A percentile compares a stretch with the other conserved stretches of the same genome.
These are phyloP conservation scores for Pythium guiyangense DNA, from an alignment of 352 stramenopile genomes.

Conservation along the genomic window DNA sequence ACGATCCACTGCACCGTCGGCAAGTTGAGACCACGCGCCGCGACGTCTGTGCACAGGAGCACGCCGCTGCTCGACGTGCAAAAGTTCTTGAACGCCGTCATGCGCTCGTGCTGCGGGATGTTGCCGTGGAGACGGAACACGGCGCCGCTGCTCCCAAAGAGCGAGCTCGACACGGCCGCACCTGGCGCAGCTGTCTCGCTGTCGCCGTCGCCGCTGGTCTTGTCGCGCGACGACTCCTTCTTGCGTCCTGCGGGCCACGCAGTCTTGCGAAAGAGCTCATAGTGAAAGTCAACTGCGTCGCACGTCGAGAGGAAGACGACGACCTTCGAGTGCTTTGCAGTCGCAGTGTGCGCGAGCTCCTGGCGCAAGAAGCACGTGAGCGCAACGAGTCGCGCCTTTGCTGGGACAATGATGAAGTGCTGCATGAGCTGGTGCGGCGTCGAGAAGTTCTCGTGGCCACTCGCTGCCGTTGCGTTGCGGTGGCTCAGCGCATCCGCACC, in stretches of 20 bases:
- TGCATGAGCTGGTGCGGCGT: slow-evolving; percentile 94
- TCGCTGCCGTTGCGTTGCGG: slow-evolving; percentile 2
- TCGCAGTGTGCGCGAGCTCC: slow-evolving; percentile 42
- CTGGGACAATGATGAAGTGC: slow-evolving; percentile 94
- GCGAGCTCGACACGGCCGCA: slow-evolving; percentile 26
- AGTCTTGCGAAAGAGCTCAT: slow-evolving; percentile 87
- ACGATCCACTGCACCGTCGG: slow-evolving; percentile 95
- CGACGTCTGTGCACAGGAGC: slow-evolving; percentile 98
- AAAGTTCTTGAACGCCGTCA: slow-evolving; percentile 95
- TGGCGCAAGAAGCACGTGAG: slow-evolving; percentile 91
- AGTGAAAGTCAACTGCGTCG: slow-evolving; percentile 96
- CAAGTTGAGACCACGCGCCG: slow-evolving; percentile 97
- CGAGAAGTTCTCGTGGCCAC: slow-evolving; percentile 64
- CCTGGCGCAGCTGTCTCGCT: slow-evolving; percentile 78
- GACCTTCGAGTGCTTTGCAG: slow-evolving; percentile 61
- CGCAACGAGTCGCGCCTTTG: slow-evolving; percentile 91
- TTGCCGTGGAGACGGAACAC: slow-evolving; percentile 94
- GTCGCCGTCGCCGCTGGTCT: slow-evolving; percentile 16
- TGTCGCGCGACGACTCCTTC: background rate
- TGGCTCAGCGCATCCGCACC: slow-evolving; percentile 15
- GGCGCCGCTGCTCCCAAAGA: slow-evolving; percentile 55
- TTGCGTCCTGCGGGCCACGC: slow-evolving; percentile 46
- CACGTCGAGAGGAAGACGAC: slow-evolving; percentile 98
- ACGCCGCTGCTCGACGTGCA: slow-evolving; percentile 88
- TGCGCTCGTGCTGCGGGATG: slow-evolving; percentile 94